A percentile compares a stretch with the other conserved stretches of the same genome.
These are phyloP conservation scores for Cladosporium austrohemisphaericum DNA, from an alignment of 2,329 filamentous ascomycete species.

Conservation along the genomic window DNA sequence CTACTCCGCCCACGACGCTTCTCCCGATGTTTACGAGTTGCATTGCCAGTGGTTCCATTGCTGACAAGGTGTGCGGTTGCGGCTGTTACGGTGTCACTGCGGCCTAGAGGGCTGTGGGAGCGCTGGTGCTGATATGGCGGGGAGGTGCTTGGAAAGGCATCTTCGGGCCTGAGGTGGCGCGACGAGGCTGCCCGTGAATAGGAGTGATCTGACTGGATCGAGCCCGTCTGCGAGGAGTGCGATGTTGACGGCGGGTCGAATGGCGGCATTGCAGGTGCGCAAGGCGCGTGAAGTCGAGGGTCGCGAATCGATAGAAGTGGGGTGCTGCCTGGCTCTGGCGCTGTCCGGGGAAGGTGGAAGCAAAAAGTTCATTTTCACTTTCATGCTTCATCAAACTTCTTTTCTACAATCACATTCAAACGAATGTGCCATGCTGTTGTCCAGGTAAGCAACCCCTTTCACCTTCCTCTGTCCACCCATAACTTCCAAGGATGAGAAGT, in stretches of 20 bases:
- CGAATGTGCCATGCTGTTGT: no score
- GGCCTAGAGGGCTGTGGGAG: conserved; percentile 27
- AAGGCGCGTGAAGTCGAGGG: conserved; percentile 29
- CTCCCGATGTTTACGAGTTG: conserved; percentile 37
- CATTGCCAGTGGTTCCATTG: conserved; percentile 18
- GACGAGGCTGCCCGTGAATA: conserved; percentile 13
- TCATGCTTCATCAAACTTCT: conserved; percentile 5
- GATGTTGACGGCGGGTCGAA: conserved; percentile 18
- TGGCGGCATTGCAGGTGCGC: conserved; percentile 13
- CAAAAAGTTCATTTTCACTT: conserved; percentile 1
- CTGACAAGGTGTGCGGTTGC: conserved; percentile 12
- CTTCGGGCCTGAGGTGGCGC: conserved; percentile 70
- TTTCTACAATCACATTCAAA: background rate
- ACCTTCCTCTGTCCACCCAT: background rate
- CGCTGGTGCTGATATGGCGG: conserved; percentile 50
- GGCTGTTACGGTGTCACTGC: conserved; percentile 29
- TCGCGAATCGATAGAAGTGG: background rate
- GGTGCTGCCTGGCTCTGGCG: conserved; percentile 2
- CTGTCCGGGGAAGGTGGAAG: conserved; percentile 1
- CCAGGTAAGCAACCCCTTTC: background rate
- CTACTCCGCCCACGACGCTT: conserved; percentile 57
- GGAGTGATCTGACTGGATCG: conserved; percentile 16
- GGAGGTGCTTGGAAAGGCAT: conserved; percentile 67
- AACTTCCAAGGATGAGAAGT: conserved; percentile 24
- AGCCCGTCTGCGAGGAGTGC: conserved; percentile 22